These are phyloP conservation scores for Juglanconis oblonga DNA, from an alignment of 2,329 filamentous ascomycete species.

Conservation along the genomic window DNA sequence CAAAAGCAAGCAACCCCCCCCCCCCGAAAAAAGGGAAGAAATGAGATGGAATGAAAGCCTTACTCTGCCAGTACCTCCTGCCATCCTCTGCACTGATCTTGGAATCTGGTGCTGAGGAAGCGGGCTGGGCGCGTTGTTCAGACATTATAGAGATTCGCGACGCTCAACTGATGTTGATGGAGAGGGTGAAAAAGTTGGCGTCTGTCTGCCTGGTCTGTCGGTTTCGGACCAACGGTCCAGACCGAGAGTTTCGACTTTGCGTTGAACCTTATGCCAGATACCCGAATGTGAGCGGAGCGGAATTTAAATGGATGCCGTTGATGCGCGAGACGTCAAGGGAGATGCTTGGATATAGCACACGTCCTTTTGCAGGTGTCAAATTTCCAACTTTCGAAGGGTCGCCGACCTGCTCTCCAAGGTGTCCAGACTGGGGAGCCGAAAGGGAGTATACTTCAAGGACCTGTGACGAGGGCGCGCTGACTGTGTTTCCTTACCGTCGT, in stretches of 20 bases:
- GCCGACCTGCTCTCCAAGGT: no score
- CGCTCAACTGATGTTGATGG: background rate
- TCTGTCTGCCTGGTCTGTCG: no score
- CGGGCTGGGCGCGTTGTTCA: background rate
- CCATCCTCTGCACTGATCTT: conserved; percentile 34
- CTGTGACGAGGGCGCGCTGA: no score
- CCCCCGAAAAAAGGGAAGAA: background rate
- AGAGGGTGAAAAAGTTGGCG: background rate
- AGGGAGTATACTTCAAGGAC: no score
- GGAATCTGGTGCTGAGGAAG: conserved; percentile 27
- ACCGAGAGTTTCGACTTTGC: background rate
- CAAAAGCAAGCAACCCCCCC: no score
- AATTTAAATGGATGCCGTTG: background rate
- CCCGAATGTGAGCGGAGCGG: no score
- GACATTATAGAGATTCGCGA: conserved; percentile 1
- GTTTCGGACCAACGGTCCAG: background rate
- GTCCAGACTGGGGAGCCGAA: no score
- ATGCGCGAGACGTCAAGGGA: background rate
- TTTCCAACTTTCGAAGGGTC: background rate
- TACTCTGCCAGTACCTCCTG: conserved; percentile 45
- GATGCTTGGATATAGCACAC: background rate
- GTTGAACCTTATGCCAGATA: background rate
- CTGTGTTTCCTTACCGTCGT: no score
- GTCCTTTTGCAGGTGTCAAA: background rate
- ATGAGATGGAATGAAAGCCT: background rate